Evolutionary conservation across 2,329 filamentous ascomycete genomes (phyloP), one percentile per base, ranked within the genome.

Genomic region (Eutypella sp.): DNA sequence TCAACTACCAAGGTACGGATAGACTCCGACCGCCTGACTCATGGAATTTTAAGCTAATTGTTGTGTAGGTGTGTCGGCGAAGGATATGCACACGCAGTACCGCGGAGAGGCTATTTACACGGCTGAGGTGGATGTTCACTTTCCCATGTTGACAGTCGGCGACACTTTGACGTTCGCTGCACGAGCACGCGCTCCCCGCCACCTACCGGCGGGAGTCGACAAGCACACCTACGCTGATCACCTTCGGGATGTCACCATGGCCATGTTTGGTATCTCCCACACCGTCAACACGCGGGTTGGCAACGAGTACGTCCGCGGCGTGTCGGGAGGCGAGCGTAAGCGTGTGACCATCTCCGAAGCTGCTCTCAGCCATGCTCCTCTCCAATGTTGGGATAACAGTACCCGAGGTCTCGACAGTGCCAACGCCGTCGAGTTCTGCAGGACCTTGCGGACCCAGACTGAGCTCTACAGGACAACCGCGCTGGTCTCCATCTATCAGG

Each of bases 101-200:
- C 83, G 87, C 23, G 89, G 89, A 53, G 89, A 95, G 67, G 87
- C 87, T 50, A 91, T 93, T 63, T 93, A 93, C 68, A 91, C 87
- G 0, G 87, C 87, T 48, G 88, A 93, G 64, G 84, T 88, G 29
- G 89, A 95, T 61, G 84, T 87, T 4, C 87, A 91, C 66, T 91
- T 91, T 59, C 85, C 87, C 11, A 79, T 84, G 68, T 68, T 93
- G 57, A 83, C 79, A 2, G 87, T 92, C 37, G 86, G 86, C 42
- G 85, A 92, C 57, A 93, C 88, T 1, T 74, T 92, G 40, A 84
- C 81, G 45, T 92, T 92, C 51, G 87, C 87, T 16, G 86, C 87
- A 4, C 73, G 79, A 16, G 85, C 87, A 5, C 76, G 85, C 46
- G 78, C 84, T 41, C 84, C 85, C 2, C 76, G 78, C 36, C 57